Evolutionary conservation across 306 rosid species (phyloP), one percentile per base, ranked within the genome.

Genomic region (Cicer bijugum): DNA sequence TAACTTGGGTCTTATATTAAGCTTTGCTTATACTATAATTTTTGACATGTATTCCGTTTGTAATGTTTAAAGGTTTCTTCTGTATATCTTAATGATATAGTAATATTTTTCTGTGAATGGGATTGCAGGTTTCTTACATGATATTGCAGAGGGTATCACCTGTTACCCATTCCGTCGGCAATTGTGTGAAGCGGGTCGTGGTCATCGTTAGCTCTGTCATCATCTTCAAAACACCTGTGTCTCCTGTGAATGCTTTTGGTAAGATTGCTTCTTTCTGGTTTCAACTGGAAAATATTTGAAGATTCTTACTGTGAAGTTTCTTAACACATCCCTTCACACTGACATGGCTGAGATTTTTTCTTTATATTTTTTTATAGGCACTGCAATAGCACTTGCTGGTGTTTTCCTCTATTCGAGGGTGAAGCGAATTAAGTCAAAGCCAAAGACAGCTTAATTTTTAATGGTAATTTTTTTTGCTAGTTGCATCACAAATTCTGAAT

Each of bases 131-230:
- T 78, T 91, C 99, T 9, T 91, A 95, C 45, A 95, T 95, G 99
- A 91, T 95, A 82, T 87, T 95, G 90, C 90, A 86, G 80, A 90
- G 99, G 89, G 99, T 95, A 80, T 95, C 99, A 28, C 99, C 99
- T 28, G 99, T 95, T 72, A 95, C 97, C 55, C 99, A 95, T 88
- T 95, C 97, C 0, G 99, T 91, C 0, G 97, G 99, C 8, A 95
- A 95, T 55, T 95, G 99, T 71, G 99, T 95, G 85, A 95, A 95
- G 93, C 89, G 99, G 59, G 99, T 95, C 76, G 99, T 88, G 84
- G 99, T 95, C 82, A 95, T 95, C 6, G 96, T 95, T 73, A 95
- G 99, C 93, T 95, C 99, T 70, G 97, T 95, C 72, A 77, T 95
- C 83, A 90, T 95, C 88, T 95, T 95, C 89, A 81, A 80, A 79